Evolutionary conservation across 345 rosid genomes (phyloP).

Genomic region (Erysimum cheiranthoides): DNA sequence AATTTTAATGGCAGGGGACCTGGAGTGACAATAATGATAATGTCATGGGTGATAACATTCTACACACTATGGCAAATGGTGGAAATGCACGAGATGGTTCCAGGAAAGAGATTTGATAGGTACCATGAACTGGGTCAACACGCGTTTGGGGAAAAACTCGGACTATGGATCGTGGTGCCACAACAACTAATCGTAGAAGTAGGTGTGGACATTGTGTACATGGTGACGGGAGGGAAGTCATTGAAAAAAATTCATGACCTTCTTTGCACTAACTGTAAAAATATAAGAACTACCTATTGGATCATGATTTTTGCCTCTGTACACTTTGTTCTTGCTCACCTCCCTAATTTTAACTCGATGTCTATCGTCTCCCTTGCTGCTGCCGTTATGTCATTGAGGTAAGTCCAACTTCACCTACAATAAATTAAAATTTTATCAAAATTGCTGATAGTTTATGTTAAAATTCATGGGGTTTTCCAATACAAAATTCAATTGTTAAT

Average conservation of each 20-base stretch:
- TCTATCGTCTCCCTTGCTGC: constrained; percentile 69
- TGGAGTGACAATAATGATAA: constrained; percentile 53
- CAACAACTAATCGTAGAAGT: constrained; percentile 79
- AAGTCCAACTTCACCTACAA: not conserved
- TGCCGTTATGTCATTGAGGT: constrained; percentile 86
- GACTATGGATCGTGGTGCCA: constrained; percentile 80
- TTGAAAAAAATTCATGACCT: constrained; percentile 67
- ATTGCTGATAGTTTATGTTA: too few relatives aligned
- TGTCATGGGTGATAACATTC: constrained; percentile 80
- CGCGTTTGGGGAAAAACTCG: constrained; percentile 83
- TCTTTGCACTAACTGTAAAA: constrained; percentile 57
- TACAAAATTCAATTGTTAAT: not conserved
- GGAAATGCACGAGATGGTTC: constrained; percentile 84
- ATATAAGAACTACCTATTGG: constrained; percentile 61
- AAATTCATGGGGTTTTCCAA: too few relatives aligned
- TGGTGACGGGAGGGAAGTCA: constrained; percentile 89
- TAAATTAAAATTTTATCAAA: too few relatives aligned
- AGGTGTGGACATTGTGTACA: constrained; percentile 68
- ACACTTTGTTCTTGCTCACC: constrained; percentile 74
- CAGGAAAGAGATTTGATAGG: constrained; percentile 77
- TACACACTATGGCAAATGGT: constrained; percentile 96
- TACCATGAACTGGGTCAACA: constrained; percentile 79
- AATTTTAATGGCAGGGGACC: constrained; percentile 64
- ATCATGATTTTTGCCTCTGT: constrained; percentile 75
- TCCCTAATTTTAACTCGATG: constrained; percentile 82